Percentiles rank a stretch among this genome's conserved stretches.
phyloP scores from a whole-genome alignment of 2,329 filamentous ascomycete genomes.

The Macrophomina phaseolina region DNA sequence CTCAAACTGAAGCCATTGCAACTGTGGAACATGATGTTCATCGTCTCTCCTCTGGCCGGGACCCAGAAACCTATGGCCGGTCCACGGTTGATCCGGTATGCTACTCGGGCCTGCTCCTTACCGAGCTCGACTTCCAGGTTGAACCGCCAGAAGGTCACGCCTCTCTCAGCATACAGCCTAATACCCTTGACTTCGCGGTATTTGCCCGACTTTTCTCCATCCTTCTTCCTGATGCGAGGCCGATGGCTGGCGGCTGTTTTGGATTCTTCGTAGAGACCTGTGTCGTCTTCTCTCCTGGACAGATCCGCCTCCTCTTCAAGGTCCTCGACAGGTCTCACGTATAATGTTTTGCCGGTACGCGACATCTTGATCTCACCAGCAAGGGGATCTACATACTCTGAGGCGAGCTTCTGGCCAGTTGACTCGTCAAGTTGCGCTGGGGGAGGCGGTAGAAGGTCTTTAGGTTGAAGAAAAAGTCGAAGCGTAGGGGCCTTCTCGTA shows the following conservation, averaged over 20 bases:
- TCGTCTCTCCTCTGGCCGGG: slow-evolving; percentile 78
- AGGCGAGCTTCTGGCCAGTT: slow-evolving; percentile 64
- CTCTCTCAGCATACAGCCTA: slow-evolving; percentile 81
- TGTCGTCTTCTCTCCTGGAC: slow-evolving; percentile 78
- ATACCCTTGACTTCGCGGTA: slow-evolving; percentile 84
- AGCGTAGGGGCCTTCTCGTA: slow-evolving; percentile 80
- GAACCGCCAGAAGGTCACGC: slow-evolving; percentile 96
- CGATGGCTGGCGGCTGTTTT: slow-evolving; percentile 53
- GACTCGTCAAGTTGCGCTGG: slow-evolving; percentile 71
- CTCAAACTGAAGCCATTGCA: slow-evolving; percentile 93
- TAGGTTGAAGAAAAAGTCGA: slow-evolving; percentile 84
- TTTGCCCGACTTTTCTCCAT: slow-evolving; percentile 81
- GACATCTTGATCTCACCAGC: slow-evolving; percentile 87
- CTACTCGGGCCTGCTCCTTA: slow-evolving; percentile 79
- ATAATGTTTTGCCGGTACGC: slow-evolving; percentile 82
- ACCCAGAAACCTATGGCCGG: slow-evolving; percentile 94
- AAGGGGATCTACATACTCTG: slow-evolving; percentile 87
- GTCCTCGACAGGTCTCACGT: slow-evolving; percentile 87
- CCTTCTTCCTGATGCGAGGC: slow-evolving; percentile 59
- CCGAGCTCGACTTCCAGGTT: slow-evolving; percentile 90
- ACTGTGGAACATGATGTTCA: slow-evolving; percentile 99
- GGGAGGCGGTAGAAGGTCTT: slow-evolving; percentile 80
- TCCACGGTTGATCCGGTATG: slow-evolving; percentile 93
- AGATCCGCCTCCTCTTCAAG: slow-evolving; percentile 79
- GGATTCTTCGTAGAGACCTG: slow-evolving; percentile 78